These are phyloP conservation scores for Boletellus sp. DNA, from an alignment of 768 basidiomycete genomes.

Conservation along the genomic window DNA sequence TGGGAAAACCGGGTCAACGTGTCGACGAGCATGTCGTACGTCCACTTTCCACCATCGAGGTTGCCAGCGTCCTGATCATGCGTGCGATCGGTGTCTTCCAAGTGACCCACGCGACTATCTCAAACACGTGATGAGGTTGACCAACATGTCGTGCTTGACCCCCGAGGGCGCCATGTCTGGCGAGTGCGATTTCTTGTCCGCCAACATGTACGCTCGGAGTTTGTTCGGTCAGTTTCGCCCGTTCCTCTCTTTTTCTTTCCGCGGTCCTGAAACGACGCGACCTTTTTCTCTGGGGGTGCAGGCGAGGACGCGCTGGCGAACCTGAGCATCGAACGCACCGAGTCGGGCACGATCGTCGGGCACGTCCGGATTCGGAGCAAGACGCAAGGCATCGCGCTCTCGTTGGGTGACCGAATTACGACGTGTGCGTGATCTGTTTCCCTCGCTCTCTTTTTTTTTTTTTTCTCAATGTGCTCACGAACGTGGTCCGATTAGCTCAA, in stretches of 20 bases:
- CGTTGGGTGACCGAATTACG: conserved; percentile 86
- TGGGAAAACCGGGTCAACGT: conserved; percentile 99
- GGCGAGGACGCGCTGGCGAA: conserved; percentile 97
- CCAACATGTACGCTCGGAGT: conserved; percentile 94
- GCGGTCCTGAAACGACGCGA: not conserved
- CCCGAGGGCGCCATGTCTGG: conserved; percentile 85
- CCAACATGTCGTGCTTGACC: conserved; percentile 97
- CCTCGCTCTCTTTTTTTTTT: not conserved
- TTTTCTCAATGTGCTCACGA: not conserved
- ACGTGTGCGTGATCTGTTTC: conserved; percentile 38
- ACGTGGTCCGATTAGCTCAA: conserved; percentile 32
- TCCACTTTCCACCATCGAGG: conserved; percentile 11
- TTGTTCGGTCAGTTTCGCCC: conserved; percentile 68
- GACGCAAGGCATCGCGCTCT: conserved; percentile 95
- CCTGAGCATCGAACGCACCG: conserved; percentile 84
- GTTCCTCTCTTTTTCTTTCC: not conserved
- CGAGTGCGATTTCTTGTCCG: conserved; percentile 95
- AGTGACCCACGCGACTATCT: conserved; percentile 89
- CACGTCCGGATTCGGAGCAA: conserved; percentile 96
- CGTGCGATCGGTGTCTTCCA: too few species aligned
- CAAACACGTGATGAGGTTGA: conserved; percentile 91
- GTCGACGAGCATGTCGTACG: conserved; percentile 75
- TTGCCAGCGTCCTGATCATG: not conserved
- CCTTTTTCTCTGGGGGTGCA: conserved; percentile 23
- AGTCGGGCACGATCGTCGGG: conserved; percentile 77